Percentiles rank a stretch among this genome's conserved stretches.
Conservation (phyloP, 495 filamentous ascomycete genomes). For the Opeltia flavorubescens region DNA sequence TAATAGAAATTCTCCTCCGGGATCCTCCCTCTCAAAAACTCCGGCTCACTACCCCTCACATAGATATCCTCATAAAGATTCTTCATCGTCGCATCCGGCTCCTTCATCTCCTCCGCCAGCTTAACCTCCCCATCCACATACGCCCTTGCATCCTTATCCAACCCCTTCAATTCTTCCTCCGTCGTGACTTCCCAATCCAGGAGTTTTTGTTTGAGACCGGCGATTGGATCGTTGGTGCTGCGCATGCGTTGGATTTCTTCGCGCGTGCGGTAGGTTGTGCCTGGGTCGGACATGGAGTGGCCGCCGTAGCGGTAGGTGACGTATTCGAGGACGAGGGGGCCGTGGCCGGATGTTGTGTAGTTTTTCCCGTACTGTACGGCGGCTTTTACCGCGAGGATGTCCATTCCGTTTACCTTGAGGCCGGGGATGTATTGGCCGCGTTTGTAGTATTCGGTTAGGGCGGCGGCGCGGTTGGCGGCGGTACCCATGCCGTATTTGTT, state of each 20-base stretch:
- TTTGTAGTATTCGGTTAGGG: constrained; percentile 99
- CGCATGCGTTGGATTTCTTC: constrained; percentile 99
- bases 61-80: constrained; percentile 96
- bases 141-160: constrained; percentile 82
- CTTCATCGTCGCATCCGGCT: constrained; percentile 59
- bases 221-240: constrained; percentile 94
- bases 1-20: constrained; percentile 94
- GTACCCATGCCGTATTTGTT: constrained; percentile 99
- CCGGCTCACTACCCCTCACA: constrained; percentile 77
- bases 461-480: constrained; percentile 81
- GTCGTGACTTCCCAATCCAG: constrained; percentile 83
- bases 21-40: constrained; percentile 77
- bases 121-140: constrained; percentile 83
- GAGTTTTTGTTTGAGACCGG: constrained; percentile 93
- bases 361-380: constrained; percentile 86
- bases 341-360: constrained; percentile 64
- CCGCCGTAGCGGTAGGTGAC: constrained; percentile 99
- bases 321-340: constrained; percentile 92
- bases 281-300: constrained; percentile 98
- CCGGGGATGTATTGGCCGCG: constrained; percentile 99
- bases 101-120: constrained; percentile 71
- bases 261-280: constrained; percentile 96
- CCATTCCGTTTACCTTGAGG: constrained; percentile 99
- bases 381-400: constrained; percentile 94
- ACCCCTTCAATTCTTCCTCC: constrained; percentile 91